phyloP scores from a whole-genome alignment of 176 grass and related monocot species.

The Cymbopogon citratus region DNA sequence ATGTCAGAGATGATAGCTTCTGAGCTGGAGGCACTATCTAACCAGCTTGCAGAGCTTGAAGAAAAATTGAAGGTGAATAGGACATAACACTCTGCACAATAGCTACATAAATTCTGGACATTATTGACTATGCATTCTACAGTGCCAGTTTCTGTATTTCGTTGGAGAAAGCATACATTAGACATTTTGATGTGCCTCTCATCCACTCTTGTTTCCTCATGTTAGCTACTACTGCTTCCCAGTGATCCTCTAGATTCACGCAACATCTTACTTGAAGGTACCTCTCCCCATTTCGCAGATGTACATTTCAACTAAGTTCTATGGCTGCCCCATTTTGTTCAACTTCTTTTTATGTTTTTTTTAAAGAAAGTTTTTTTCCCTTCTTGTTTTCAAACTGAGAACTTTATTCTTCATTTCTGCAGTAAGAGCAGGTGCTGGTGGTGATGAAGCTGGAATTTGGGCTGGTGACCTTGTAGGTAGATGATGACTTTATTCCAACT shows the following conservation, averaged over 20 bases:
- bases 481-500: conserved; percentile 43
- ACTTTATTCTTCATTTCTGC: conserved; percentile 34
- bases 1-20: conserved; percentile 88
- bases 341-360: background rate
- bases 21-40: conserved; percentile 71
- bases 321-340: background rate
- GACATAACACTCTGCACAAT: background rate
- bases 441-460: conserved; percentile 96
- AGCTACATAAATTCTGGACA: background rate
- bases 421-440: conserved; percentile 95
- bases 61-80: conserved; percentile 67
- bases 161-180: background rate
- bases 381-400: conserved; percentile 5
- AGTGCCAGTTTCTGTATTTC: background rate
- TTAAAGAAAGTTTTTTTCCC: background rate
- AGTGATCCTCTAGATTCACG: conserved; percentile 84
- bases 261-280: conserved; percentile 99
- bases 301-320: background rate
- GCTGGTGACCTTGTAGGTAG: conserved; percentile 99
- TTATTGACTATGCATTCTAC: background rate
- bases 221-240: conserved; percentile 75
- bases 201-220: conserved; percentile 23
- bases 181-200: conserved; percentile 5
- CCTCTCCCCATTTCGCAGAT: conserved; percentile 19
- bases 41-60: conserved; percentile 71